Evolutionary conservation across 2,329 filamentous ascomycete species (phyloP).

Genomic region (Elsinoe australis): DNA sequence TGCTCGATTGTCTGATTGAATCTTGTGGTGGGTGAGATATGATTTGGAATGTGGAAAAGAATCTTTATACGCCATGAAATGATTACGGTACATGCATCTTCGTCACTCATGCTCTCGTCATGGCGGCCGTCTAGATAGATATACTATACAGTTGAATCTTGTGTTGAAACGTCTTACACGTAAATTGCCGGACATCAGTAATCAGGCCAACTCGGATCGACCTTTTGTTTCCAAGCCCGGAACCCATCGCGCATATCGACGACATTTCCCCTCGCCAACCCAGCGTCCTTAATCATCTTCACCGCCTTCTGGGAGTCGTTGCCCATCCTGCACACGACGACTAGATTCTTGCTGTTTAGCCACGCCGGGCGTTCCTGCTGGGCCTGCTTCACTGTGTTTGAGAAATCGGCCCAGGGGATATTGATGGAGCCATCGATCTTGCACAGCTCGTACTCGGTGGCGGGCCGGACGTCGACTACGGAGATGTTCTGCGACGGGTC

Average conservation of each 20-base stretch:
- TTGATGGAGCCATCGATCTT: slow-evolving; percentile 69
- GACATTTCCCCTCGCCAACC: slow-evolving; percentile 54
- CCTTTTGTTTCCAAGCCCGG: slow-evolving; percentile 60
- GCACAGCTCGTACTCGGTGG: slow-evolving; percentile 76
- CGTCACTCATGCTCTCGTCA: slow-evolving; percentile 5
- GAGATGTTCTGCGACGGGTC: slow-evolving; percentile 40
- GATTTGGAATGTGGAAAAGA: too few species aligned
- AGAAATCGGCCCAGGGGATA: slow-evolving; percentile 56
- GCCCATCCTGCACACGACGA: slow-evolving; percentile 65
- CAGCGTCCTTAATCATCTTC: slow-evolving; percentile 55
- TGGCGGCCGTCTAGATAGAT: neutral
- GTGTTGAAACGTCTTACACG: neutral
- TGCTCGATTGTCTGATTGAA: too few species aligned
- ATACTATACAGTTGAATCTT: neutral
- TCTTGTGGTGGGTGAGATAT: too few species aligned
- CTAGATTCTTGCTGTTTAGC: slow-evolving; percentile 48
- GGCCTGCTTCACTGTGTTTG: slow-evolving; percentile 26
- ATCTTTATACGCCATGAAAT: too few species aligned
- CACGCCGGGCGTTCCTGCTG: slow-evolving; percentile 21
- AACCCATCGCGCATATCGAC: slow-evolving; percentile 67
- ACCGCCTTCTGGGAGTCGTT: slow-evolving; percentile 71
- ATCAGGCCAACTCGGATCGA: slow-evolving; percentile 54
- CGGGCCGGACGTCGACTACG: slow-evolving; percentile 76
- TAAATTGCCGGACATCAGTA: slow-evolving; percentile 36
- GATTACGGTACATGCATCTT: slow-evolving; percentile 15